phyloP scores from a whole-genome alignment of 345 rosid species.

The Cochlearia excelsa region DNA sequence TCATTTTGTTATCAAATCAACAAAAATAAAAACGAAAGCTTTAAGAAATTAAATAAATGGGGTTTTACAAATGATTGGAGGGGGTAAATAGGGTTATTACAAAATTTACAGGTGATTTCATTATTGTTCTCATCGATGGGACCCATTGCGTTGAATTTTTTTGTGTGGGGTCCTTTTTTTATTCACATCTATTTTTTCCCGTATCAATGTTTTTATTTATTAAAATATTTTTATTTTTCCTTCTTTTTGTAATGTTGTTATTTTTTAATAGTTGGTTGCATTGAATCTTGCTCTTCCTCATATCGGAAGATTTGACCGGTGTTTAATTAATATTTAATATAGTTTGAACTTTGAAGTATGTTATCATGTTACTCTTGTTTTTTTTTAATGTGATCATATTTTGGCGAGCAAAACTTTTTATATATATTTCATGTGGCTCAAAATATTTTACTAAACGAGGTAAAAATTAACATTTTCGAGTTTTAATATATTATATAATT shows the following conservation, averaged over 20 bases:
- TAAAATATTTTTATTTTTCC: neutral
- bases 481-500: neutral
- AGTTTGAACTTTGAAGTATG: slow-evolving; percentile 23
- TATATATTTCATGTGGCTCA: too few species aligned
- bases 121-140: slow-evolving; percentile 36
- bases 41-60: slow-evolving; percentile 24
- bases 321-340: neutral
- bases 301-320: slow-evolving; percentile 25
- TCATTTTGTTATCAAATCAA: neutral
- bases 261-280: slow-evolving; percentile 19
- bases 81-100: neutral
- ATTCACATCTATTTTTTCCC: slow-evolving; percentile 1
- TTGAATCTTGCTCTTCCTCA: slow-evolving; percentile 32
- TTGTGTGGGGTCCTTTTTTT: slow-evolving; percentile 12
- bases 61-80: slow-evolving; percentile 37
- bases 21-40: slow-evolving; percentile 8
- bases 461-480: neutral
- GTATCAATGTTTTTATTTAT: neutral
- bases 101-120: slow-evolving; percentile 31
- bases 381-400: slow-evolving; percentile 14
- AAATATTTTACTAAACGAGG: too few species aligned
- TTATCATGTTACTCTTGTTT: slow-evolving; percentile 23
- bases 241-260: slow-evolving; percentile 12
- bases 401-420: neutral
- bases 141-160: slow-evolving; percentile 30